Conservation (phyloP, 78 protist genomes). For the Monosiga brevicollis region DNA sequence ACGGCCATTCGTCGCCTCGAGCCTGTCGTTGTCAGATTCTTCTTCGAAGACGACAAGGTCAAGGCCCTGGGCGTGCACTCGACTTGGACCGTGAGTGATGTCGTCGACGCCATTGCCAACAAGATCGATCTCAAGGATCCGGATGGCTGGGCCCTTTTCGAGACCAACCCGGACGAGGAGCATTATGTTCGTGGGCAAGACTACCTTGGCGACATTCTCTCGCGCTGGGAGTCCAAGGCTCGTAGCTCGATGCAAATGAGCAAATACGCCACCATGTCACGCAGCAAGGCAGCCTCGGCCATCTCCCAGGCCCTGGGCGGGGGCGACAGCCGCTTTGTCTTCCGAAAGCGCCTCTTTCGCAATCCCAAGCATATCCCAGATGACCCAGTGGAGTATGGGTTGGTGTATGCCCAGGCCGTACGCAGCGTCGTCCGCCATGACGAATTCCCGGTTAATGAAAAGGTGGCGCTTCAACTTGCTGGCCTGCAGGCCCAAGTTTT, state of each 20-base stretch:
- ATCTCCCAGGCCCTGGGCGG: neutral
- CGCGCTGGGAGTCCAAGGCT: neutral
- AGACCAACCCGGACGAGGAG: neutral
- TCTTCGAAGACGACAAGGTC: neutral
- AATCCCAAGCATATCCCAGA: neutral
- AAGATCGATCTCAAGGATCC: neutral
- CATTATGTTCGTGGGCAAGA: neutral
- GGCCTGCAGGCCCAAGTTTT: neutral
- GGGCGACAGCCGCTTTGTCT: neutral
- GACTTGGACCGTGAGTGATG: neutral
- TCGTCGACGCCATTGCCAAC: neutral
- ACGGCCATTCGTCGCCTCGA: neutral
- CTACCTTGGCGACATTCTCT: neutral
- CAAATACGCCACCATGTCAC: neutral
- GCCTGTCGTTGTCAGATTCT: neutral
- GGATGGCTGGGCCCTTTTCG: constrained; percentile 11
- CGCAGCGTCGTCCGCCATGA: neutral
- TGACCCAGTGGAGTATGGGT: constrained; percentile 11
- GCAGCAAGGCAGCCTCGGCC: neutral
- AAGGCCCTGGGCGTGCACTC: neutral
- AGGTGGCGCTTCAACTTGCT: neutral
- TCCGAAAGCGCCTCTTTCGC: constrained; percentile 3
- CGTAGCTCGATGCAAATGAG: neutral
- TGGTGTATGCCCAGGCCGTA: constrained; percentile 5
- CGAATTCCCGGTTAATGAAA: neutral